phyloP scores from a whole-genome alignment of 1,284 basidiomycete species.

The Boletus sp. region DNA sequence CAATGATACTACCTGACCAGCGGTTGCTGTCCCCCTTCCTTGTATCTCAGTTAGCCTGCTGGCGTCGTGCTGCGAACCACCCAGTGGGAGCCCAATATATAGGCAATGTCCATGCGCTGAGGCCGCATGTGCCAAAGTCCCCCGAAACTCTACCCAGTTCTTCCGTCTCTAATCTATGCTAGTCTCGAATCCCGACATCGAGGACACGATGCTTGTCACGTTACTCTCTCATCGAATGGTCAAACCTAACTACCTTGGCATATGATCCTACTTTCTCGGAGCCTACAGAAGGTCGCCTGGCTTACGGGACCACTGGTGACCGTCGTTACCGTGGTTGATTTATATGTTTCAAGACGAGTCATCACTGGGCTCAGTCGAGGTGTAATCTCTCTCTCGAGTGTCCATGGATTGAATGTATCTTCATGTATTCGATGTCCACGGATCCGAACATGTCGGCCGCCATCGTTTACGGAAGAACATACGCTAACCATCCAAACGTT shows the following conservation, averaged over 20 bases:
- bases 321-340: neutral
- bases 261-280: neutral
- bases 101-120: too few species aligned
- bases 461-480: neutral
- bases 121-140: neutral
- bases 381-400: conserved; percentile 1
- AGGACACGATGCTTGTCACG: too few species aligned
- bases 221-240: neutral
- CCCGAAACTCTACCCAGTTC: neutral
- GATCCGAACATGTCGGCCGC: neutral
- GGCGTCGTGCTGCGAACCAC: too few species aligned
- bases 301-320: conserved; percentile 4
- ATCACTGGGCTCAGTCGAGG: conserved; percentile 20
- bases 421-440: neutral
- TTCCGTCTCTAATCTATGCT: too few species aligned
- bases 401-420: neutral
- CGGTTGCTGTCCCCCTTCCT: neutral
- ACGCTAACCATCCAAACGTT: too few species aligned
- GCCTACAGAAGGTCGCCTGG: neutral
- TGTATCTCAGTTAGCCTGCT: neutral
- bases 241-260: neutral
- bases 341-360: conserved; percentile 15
- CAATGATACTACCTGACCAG: neutral
- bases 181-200: too few species aligned
- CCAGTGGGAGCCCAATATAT: too few species aligned